Conservation (phyloP, 1,284 basidiomycete genomes). For the Bondarzewia mesenterica region DNA sequence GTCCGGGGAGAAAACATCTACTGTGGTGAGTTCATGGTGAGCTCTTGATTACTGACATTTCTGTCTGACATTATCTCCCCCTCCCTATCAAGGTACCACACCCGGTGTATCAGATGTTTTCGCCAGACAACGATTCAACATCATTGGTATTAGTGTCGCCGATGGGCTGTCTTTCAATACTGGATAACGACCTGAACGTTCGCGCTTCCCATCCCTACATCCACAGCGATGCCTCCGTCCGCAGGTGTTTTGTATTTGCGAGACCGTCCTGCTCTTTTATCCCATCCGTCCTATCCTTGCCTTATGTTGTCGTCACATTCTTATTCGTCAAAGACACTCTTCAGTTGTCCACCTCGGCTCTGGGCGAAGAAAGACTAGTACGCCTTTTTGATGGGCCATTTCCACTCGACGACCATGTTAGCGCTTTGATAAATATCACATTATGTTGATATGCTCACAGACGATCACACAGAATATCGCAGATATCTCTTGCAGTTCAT, state of each 20-base stretch:
- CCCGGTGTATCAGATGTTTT: constrained; percentile 33
- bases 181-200: constrained; percentile 34
- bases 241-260: constrained; percentile 39
- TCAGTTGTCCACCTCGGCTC: constrained; percentile 1
- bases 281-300: constrained; percentile 16
- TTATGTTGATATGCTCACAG: not conserved
- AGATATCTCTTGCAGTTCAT: constrained; percentile 36
- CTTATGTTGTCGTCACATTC: constrained; percentile 25
- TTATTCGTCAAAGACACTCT: not conserved
- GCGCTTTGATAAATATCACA: not conserved
- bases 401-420: not conserved
- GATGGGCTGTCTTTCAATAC: constrained; percentile 35
- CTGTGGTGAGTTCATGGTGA: constrained; percentile 33
- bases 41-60: constrained; percentile 2
- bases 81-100: constrained; percentile 37
- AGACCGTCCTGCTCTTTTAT: constrained; percentile 36
- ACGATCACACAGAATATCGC: constrained; percentile 17
- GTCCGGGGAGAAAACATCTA: constrained; percentile 27
- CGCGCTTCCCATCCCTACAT: constrained; percentile 26
- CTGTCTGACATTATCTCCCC: not conserved
- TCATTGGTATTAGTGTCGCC: constrained; percentile 38
- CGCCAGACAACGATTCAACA: constrained; percentile 32
- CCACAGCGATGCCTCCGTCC: constrained; percentile 19
- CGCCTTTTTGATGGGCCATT: not conserved
- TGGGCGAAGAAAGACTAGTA: constrained; percentile 6